A percentile compares a stretch with the other conserved stretches of the same genome.
These are phyloP conservation scores for Pythium graminicola DNA, from an alignment of 352 stramenopile genomes.

Conservation along the genomic window DNA sequence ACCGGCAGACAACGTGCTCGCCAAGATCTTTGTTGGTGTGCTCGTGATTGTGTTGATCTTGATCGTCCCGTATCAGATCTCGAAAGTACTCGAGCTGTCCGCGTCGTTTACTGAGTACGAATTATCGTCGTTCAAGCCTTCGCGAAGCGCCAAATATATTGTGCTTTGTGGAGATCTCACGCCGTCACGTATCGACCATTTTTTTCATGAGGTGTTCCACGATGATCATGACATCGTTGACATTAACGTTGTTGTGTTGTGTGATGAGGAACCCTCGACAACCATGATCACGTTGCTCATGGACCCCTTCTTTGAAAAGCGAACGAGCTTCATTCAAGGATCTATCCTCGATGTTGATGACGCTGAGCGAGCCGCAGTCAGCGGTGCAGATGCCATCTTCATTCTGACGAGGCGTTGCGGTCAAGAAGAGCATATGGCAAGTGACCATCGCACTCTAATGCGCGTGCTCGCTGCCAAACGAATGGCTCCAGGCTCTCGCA, in stretches of 20 bases:
- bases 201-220: slow-evolving; percentile 85
- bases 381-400: slow-evolving; percentile 66
- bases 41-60: slow-evolving; percentile 81
- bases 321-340: slow-evolving; percentile 74
- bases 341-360: slow-evolving; percentile 78
- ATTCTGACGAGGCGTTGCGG: slow-evolving; percentile 58
- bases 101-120: slow-evolving; percentile 71
- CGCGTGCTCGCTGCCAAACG: slow-evolving; percentile 70
- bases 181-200: slow-evolving; percentile 71
- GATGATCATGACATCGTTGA: slow-evolving; percentile 81
- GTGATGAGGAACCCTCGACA: slow-evolving; percentile 66
- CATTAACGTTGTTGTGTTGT: slow-evolving; percentile 71
- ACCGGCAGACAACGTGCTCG: slow-evolving; percentile 72
- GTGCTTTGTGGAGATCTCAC: slow-evolving; percentile 81
- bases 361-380: slow-evolving; percentile 57
- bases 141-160: slow-evolving; percentile 53
- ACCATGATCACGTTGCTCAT: slow-evolving; percentile 69
- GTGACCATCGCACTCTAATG: slow-evolving; percentile 78
- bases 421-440: slow-evolving; percentile 61
- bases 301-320: slow-evolving; percentile 82
- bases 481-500: slow-evolving; percentile 38
- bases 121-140: slow-evolving; percentile 63
- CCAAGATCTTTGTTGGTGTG: slow-evolving; percentile 74
- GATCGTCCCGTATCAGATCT: slow-evolving; percentile 82
- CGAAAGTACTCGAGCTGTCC: slow-evolving; percentile 72